A percentile compares a stretch with the other conserved stretches of the same genome.
phyloP scores from a whole-genome alignment of 495 filamentous ascomycete genomes.

The Venustampulla echinocandica region DNA sequence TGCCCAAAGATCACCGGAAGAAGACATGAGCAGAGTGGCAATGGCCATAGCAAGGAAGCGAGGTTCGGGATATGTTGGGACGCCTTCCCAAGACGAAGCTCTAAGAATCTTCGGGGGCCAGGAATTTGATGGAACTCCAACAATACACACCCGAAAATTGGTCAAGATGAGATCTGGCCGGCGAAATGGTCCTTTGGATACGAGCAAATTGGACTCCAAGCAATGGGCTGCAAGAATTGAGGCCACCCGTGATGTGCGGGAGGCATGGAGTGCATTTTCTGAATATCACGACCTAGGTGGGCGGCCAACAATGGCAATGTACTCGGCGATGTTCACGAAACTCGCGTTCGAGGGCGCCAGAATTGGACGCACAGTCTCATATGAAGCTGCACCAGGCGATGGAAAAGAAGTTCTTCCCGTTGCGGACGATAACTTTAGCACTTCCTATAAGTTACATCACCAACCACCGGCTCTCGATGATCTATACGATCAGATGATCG shows the following conservation, averaged over 20 bases:
- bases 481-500: conserved; percentile 21
- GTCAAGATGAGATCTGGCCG: conserved; percentile 1
- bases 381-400: conserved; percentile 12
- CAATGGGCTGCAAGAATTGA: conserved; percentile 21
- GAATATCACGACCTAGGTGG: conserved; percentile 5
- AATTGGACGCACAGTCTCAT: neutral
- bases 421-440: conserved; percentile 16
- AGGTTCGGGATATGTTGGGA: conserved; percentile 14
- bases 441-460: conserved; percentile 9
- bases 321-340: conserved; percentile 22
- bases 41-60: conserved; percentile 6
- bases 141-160: conserved; percentile 19
- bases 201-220: neutral
- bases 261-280: conserved; percentile 22
- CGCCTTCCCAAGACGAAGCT: conserved; percentile 3
- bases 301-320: conserved; percentile 13
- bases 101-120: conserved; percentile 18
- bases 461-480: conserved; percentile 17
- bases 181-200: neutral
- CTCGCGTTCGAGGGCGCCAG: conserved; percentile 13
- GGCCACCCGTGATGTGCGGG: conserved; percentile 21
- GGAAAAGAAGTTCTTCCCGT: conserved; percentile 18
- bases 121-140: conserved; percentile 23
- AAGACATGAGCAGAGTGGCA: conserved; percentile 20
- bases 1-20: conserved; percentile 15